Conservation (phyloP, 2,329 filamentous ascomycete species). For the Hymenoscyphus occultus region DNA sequence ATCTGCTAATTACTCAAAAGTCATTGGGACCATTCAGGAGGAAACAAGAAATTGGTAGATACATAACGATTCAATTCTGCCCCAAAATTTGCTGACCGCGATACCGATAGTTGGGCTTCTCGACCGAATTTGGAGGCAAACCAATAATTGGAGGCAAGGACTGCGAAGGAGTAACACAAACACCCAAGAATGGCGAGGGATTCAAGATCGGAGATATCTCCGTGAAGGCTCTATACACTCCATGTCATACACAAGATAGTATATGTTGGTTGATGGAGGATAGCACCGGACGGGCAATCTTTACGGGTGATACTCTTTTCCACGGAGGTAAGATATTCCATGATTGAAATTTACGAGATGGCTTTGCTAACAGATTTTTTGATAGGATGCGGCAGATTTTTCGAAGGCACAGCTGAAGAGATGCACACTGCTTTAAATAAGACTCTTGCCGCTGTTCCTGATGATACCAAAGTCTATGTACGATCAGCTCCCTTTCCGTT, state of each 20-base stretch:
- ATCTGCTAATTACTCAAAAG: conserved; percentile 44
- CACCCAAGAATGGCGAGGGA: conserved; percentile 68
- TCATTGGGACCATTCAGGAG: conserved; percentile 92
- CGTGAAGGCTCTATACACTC: conserved; percentile 87
- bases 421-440: conserved; percentile 94
- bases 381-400: conserved; percentile 87
- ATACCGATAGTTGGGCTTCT: neutral
- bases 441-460: conserved; percentile 73
- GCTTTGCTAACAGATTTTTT: neutral
- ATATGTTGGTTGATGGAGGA: conserved; percentile 95
- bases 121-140: conserved; percentile 38
- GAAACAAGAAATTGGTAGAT: conserved; percentile 76
- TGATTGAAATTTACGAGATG: neutral
- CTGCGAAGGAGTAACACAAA: conserved; percentile 75
- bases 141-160: conserved; percentile 85
- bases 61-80: neutral
- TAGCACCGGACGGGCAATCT: conserved; percentile 72
- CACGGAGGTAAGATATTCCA: conserved; percentile 64
- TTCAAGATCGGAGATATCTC: conserved; percentile 83
- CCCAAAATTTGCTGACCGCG: neutral
- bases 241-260: conserved; percentile 97
- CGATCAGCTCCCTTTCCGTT: conserved; percentile 36
- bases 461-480: conserved; percentile 90
- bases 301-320: conserved; percentile 95
- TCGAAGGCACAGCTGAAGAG: conserved; percentile 83